Evolutionary conservation across 306 rosid species (phyloP), one percentile per base, ranked within the genome.

Genomic region (Cucurbita ficifolia): DNA sequence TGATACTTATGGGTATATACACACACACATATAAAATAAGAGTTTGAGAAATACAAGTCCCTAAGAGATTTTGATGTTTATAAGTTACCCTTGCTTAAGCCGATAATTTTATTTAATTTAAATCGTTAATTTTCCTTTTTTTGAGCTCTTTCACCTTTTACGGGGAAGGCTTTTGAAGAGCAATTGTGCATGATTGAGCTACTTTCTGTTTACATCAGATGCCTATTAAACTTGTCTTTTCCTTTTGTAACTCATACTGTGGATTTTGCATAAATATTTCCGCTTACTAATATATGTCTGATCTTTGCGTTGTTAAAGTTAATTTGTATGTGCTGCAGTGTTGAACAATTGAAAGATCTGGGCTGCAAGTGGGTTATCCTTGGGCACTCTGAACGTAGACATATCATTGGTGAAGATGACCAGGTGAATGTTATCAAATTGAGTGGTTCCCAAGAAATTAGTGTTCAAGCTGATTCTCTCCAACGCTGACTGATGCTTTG

Each of bases 381-480:
- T 58, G 99, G 99, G 73, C 99, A 95, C 81, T 95, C 99, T 38
- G 99, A 95, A 77, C 85, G 99, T 62, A 89, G 99, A 73, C 99
- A 95, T 79, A 21, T 95, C 49, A 87, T 95, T 72, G 99, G 99
- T 81, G 99, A 95, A 89, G 88, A 88, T 49, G 87, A 95, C 72
- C 90, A 91, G 97, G 99, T 95, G 81, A 83, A 74, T 76, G 79
- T 55, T 81, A 48, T 17, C 18, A 64, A 56, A 70, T 21, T n/a
- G 73, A 10, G 58, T 49, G 51, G 73, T 80, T 69, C 77, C 75
- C 59, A 22, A 52, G 70, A 76, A 17, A 48, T 72, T 42, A 54
- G 6, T 68, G 57, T 63, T 62, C 67, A 61, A 77, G 35, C 56
- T 76, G 48, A 52, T 85, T 19, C 62, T 51, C 75, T 52, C 9